phyloP scores from a whole-genome alignment of 164 flowering plant species.

The Tetracentron sinense region DNA sequence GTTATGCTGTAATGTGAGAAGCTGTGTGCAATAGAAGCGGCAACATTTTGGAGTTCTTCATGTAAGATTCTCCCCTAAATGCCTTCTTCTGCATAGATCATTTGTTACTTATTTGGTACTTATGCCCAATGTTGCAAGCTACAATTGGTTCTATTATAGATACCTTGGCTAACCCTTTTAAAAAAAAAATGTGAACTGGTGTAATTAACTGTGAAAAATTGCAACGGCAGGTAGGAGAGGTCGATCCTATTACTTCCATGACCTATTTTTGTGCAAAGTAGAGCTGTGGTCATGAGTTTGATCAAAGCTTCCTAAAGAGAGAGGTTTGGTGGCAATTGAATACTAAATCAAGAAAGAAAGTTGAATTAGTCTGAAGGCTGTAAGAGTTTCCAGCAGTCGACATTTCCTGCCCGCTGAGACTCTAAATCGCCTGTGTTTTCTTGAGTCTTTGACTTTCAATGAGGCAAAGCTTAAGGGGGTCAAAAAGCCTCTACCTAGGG shows the following conservation, averaged over 20 bases:
- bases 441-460: constrained; percentile 22
- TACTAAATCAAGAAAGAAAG: neutral
- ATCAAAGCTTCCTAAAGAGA: too few species aligned
- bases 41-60: neutral
- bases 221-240: neutral
- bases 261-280: neutral
- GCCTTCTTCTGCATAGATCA: neutral
- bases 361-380: neutral
- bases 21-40: neutral
- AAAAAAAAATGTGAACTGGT: too few species aligned
- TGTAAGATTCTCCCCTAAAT: neutral
- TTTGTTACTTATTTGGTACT: neutral
- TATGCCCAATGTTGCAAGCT: neutral
- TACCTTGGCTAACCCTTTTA: too few species aligned
- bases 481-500: neutral
- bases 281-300: too few species aligned
- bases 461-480: neutral
- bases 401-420: too few species aligned
- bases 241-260: neutral
- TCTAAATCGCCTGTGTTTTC: too few species aligned
- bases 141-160: neutral
- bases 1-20: neutral
- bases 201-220: neutral
- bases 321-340: too few species aligned
- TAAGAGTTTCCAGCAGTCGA: neutral